Conservation (phyloP, 2,329 filamentous ascomycete species). For the Taxawa tesnikishii region DNA sequence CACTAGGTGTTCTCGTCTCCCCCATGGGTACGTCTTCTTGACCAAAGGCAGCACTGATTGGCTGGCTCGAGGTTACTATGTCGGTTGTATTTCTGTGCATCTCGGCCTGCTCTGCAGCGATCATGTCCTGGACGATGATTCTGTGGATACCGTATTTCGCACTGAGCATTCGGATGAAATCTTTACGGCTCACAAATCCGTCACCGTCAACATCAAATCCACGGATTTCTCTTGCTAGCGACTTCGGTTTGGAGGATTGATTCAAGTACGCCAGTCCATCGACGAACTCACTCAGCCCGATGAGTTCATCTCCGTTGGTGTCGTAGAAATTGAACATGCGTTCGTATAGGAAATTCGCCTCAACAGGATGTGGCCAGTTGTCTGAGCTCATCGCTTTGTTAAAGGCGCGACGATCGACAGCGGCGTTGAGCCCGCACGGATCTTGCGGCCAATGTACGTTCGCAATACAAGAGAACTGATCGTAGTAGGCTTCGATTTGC, state of each 20-base stretch:
- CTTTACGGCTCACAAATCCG: slow-evolving; percentile 71
- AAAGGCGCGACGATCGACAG: slow-evolving; percentile 87
- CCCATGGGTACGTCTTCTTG: slow-evolving; percentile 22
- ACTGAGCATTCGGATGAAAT: slow-evolving; percentile 83
- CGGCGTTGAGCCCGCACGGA: slow-evolving; percentile 62
- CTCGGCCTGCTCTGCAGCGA: slow-evolving; percentile 63
- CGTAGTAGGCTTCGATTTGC: slow-evolving; percentile 86
- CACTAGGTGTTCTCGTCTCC: slow-evolving; percentile 12
- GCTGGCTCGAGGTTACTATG: slow-evolving; percentile 30
- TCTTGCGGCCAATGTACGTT: slow-evolving; percentile 75
- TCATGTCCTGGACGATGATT: slow-evolving; percentile 73
- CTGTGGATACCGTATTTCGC: slow-evolving; percentile 88
- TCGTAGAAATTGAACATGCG: slow-evolving; percentile 97
- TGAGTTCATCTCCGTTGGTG: slow-evolving; percentile 74
- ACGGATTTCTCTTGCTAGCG: slow-evolving; percentile 63
- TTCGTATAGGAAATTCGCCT: slow-evolving; percentile 85
- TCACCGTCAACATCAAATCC: slow-evolving; percentile 87
- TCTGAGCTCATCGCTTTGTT: slow-evolving; percentile 65
- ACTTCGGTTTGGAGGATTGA: slow-evolving; percentile 47
- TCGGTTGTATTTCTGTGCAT: slow-evolving; percentile 16
- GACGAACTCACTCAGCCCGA: slow-evolving; percentile 86
- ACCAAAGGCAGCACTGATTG: slow-evolving; percentile 32
- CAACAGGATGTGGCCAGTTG: slow-evolving; percentile 54
- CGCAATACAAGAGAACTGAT: slow-evolving; percentile 92
- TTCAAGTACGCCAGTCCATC: slow-evolving; percentile 61